Conservation (phyloP, 192 early-diverging fungal genomes). For the Coemansia sp. region DNA sequence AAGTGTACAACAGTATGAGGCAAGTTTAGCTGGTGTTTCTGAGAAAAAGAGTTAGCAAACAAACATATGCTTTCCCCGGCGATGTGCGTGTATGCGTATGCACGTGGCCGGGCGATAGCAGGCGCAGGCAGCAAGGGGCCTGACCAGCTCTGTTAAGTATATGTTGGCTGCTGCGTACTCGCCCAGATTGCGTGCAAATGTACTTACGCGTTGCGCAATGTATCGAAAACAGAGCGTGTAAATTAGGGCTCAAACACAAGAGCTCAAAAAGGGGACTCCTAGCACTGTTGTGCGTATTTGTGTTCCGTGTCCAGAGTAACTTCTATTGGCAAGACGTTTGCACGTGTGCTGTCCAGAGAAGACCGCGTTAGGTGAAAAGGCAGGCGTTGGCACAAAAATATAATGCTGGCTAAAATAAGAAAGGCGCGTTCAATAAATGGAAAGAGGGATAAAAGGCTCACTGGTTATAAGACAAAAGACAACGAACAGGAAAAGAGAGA, state of each 20-base stretch:
- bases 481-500: slow-evolving; percentile 3
- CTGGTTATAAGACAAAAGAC: background rate
- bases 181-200: slow-evolving; percentile 6
- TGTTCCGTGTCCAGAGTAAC: background rate
- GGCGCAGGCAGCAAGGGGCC: background rate
- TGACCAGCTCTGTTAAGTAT: background rate
- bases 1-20: background rate
- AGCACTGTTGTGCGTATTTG: background rate
- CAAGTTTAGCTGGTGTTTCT: background rate
- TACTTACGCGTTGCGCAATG: slow-evolving; percentile 6
- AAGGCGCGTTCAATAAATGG: slow-evolving; percentile 2
- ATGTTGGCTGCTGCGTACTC: background rate
- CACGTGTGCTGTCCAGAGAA: background rate
- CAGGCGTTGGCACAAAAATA: slow-evolving; percentile 1
- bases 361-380: background rate
- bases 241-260: background rate
- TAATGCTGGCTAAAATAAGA: background rate
- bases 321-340: background rate
- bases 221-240: background rate
- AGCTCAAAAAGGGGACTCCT: too few species aligned
- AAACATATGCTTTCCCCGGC: slow-evolving; percentile 7
- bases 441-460: slow-evolving; percentile 3
- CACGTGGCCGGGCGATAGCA: background rate
- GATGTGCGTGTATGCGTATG: background rate
- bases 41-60: slow-evolving; percentile 8